A percentile compares a stretch with the other conserved stretches of the same genome.
Evolutionary conservation across 2,329 filamentous ascomycete species (phyloP).

Genomic region (Cercospora brassicicola): DNA sequence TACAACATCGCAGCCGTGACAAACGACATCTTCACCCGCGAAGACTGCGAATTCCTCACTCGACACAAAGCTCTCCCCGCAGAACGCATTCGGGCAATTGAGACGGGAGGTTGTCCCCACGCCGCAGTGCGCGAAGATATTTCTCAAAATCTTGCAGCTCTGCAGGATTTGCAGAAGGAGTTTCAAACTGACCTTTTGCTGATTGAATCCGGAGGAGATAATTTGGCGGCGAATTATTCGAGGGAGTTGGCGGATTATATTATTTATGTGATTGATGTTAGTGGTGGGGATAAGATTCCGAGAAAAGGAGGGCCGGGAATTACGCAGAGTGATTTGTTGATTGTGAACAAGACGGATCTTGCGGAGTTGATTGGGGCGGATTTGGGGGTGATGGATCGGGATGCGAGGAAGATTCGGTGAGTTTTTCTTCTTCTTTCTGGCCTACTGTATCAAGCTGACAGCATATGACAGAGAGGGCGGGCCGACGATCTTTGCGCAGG

Average conservation of each 20-base stretch:
- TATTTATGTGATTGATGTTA: constrained; percentile 97
- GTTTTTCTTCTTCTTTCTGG: too few species aligned
- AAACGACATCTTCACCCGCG: constrained; percentile 97
- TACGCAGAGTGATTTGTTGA: constrained; percentile 87
- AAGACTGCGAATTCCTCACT: constrained; percentile 97
- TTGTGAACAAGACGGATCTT: constrained; percentile 97
- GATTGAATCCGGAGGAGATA: constrained; percentile 95
- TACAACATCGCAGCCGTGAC: constrained; percentile 94
- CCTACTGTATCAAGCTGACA: too few species aligned
- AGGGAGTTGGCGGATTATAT: constrained; percentile 96
- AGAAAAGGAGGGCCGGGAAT: constrained; percentile 95
- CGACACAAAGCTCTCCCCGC: constrained; percentile 79
- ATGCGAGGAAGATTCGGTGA: constrained; percentile 77
- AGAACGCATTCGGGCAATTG: constrained; percentile 85
- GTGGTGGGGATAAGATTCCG: constrained; percentile 93
- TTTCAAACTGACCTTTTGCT: constrained; percentile 82
- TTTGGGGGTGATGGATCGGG: constrained; percentile 87
- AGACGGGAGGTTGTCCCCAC: constrained; percentile 95
- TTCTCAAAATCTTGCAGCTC: constrained; percentile 83
- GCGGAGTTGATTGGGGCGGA: constrained; percentile 89
- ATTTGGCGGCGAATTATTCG: constrained; percentile 94
- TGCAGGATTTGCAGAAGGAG: constrained; percentile 80
- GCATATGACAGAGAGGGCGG: constrained; percentile 70
- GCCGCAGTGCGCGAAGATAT: constrained; percentile 98
- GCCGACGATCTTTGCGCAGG: constrained; percentile 91